phyloP scores from a whole-genome alignment of 768 basidiomycete genomes.

The Pleurotus salmoneostramineus region DNA sequence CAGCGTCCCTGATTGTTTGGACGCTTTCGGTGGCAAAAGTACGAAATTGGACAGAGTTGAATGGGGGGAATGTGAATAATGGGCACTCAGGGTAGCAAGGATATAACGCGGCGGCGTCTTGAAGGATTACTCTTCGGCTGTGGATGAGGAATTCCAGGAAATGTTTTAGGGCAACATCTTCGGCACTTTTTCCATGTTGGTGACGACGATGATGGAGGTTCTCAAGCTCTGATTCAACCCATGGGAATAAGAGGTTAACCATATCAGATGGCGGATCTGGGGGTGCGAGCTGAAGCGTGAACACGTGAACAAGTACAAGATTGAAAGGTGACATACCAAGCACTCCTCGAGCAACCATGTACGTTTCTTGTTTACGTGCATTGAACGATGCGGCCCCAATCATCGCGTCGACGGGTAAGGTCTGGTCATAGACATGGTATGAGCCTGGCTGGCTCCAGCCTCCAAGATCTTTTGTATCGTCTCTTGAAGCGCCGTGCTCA shows the following conservation, averaged over 20 bases:
- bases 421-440: constrained; percentile 24
- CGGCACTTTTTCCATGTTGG: constrained; percentile 5
- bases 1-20: constrained; percentile 12
- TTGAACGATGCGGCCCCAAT: constrained; percentile 27
- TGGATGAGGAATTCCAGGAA: constrained; percentile 21
- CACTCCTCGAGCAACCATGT: constrained; percentile 17
- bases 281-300: constrained; percentile 12
- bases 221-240: constrained; percentile 17
- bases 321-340: constrained; percentile 17
- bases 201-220: constrained; percentile 7
- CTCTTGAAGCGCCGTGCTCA: constrained; percentile 20
- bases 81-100: constrained; percentile 12
- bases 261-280: constrained; percentile 12
- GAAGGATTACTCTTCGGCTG: constrained; percentile 24
- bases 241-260: constrained; percentile 18
- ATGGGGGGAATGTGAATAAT: constrained; percentile 22
- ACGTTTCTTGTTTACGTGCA: constrained; percentile 18
- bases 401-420: constrained; percentile 22
- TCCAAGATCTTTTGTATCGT: constrained; percentile 26
- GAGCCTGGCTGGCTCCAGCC: constrained; percentile 24
- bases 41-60: constrained; percentile 19
- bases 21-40: constrained; percentile 13
- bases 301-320: neutral
- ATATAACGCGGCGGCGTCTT: constrained; percentile 29
- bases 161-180: constrained; percentile 21